Evolutionary conservation across 2,329 filamentous ascomycete species (phyloP).

Genomic region (Clarireedia paspali): DNA sequence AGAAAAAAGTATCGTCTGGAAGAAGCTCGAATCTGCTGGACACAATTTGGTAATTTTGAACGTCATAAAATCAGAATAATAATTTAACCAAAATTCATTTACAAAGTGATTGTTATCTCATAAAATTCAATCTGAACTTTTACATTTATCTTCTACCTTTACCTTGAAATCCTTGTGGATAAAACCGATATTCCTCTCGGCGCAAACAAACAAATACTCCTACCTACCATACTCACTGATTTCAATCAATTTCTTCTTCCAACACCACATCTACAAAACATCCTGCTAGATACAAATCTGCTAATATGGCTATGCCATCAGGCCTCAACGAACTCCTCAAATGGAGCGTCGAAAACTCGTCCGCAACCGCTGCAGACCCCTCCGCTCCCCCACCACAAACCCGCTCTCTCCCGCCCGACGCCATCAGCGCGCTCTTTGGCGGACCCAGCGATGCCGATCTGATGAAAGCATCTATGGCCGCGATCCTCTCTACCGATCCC

Average conservation of each 20-base stretch:
- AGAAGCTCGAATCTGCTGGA: not conserved
- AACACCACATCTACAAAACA: not conserved
- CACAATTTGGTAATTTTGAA: not conserved
- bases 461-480: slow-evolving; percentile 78
- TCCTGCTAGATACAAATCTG: not conserved
- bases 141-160: no score
- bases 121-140: not conserved
- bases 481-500: slow-evolving; percentile 55
- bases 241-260: not conserved
- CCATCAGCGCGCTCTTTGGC: slow-evolving; percentile 68
- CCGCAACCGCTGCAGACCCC: slow-evolving; percentile 28
- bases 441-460: slow-evolving; percentile 84
- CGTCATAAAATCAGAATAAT: not conserved
- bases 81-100: not conserved
- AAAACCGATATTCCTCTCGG: not conserved
- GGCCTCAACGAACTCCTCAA: slow-evolving; percentile 30
- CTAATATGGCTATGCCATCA: slow-evolving; percentile 21
- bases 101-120: not conserved
- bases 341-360: slow-evolving; percentile 50
- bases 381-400: slow-evolving; percentile 14
- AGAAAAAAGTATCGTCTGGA: not conserved
- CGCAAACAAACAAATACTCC: no score
- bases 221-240: no score
- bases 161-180: not conserved
- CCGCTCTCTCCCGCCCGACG: slow-evolving; percentile 55